Evolutionary conservation across 1,284 basidiomycete species (phyloP), one percentile per base, ranked within the genome.

Genomic region (Inonotus hispidus): DNA sequence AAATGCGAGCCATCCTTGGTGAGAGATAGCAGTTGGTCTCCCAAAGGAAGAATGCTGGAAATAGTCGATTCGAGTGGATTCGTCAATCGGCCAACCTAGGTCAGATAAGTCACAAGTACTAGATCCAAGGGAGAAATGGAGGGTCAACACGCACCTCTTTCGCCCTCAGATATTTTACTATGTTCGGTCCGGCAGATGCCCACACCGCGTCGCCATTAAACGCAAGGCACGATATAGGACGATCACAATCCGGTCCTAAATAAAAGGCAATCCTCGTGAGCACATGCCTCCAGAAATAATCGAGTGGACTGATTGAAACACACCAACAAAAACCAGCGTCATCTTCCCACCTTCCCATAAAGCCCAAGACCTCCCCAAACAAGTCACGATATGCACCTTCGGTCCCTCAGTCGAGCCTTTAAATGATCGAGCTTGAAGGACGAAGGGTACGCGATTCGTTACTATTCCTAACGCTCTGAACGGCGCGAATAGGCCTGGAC

Each of bases 301-400:
- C 41, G 5, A 43, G n/a, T 7, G 1, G 38, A 39, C 13, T 3
- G 41, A 43, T 21, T 61, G 62, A 66, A 27, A 46, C 92, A 76
- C 72, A 90, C 95, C 94, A 63, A 97, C 93, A 71, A 99, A 98
- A 52, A 98, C 79, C 53, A 99, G 76, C 16, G 82, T 84, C 91
- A 99, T 95, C 74, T 89, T 92, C 37, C 87, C 91, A 13, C 93
- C 94, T 70, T 98, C 94, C 96, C 96, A 99, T 74, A 98, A 80
- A 21, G 93, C 91, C 96, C 96, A 99, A 67, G 91, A 87, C 64
- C 81, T 84, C 14, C 96, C 96, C 4, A 98, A 74, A 68, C 92
- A 95, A 13, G 95, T 97, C 46, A 98, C 76, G 53, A 99, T 79
- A 67, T 93, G 88, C 62, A 94, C 78, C 53, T 83, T 81, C 0